Conservation (phyloP, 1,139 yeast genomes). For the Waltiozyma sp. region DNA sequence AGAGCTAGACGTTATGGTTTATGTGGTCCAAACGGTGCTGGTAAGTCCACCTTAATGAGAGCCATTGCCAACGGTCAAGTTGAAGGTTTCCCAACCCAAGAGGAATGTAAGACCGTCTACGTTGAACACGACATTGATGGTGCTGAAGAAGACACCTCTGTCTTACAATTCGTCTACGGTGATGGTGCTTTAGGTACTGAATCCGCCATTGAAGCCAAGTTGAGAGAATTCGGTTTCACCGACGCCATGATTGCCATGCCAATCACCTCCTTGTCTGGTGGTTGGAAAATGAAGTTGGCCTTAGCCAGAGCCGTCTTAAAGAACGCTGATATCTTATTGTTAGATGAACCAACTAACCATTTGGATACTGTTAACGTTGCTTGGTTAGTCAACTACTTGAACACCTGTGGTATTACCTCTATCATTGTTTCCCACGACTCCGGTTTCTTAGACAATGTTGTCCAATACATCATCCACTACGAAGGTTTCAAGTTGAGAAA, state of each 20-base stretch:
- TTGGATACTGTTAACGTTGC: constrained; percentile 98
- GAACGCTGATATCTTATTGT: constrained; percentile 94
- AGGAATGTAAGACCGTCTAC: constrained; percentile 96
- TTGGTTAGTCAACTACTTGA: constrained; percentile 98
- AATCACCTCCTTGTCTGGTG: constrained; percentile 96
- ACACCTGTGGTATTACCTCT: constrained; percentile 96
- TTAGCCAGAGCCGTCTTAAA: constrained; percentile 98
- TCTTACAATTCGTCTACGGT: constrained; percentile 75
- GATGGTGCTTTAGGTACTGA: constrained; percentile 75
- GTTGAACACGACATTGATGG: constrained; percentile 99
- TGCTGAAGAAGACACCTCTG: constrained; percentile 91
- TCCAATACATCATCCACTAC: constrained; percentile 97
- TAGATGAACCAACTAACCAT: constrained; percentile 99
- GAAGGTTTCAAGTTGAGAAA: constrained; percentile 99
- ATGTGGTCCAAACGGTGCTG: constrained; percentile 99
- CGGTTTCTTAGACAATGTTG: constrained; percentile 96
- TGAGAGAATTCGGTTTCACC: constrained; percentile 83
- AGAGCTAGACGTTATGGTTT: constrained; percentile 99
- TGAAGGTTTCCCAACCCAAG: constrained; percentile 99
- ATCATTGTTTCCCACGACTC: constrained; percentile 99
- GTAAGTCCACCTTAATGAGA: constrained; percentile 99
- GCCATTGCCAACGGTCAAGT: constrained; percentile 99
- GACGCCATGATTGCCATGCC: constrained; percentile 89
- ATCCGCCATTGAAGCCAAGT: constrained; percentile 60
- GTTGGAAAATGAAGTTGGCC: constrained; percentile 99